These are phyloP conservation scores for Ogataea salicorniae DNA, from an alignment of 805 yeast species.

Conservation along the genomic window DNA sequence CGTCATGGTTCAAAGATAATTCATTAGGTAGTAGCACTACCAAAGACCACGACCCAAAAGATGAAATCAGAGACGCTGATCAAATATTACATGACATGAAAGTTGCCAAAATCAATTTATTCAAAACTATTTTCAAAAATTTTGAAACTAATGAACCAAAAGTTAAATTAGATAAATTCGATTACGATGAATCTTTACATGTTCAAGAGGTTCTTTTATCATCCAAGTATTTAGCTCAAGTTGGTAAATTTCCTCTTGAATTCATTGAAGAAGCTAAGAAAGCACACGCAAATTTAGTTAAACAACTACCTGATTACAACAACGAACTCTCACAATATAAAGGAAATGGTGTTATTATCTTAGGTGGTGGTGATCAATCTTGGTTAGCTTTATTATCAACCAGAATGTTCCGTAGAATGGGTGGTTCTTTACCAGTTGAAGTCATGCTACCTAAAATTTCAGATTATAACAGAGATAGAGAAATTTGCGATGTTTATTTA, in stretches of 20 bases:
- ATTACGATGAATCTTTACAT: slow-evolving; percentile 8
- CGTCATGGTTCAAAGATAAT: slow-evolving; percentile 18
- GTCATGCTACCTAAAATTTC: slow-evolving; percentile 36
- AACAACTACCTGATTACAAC: slow-evolving; percentile 35
- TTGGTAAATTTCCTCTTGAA: slow-evolving; percentile 16
- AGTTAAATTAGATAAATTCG: slow-evolving; percentile 14
- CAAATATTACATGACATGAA: slow-evolving; percentile 8
- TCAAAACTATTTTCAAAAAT: slow-evolving; percentile 16
- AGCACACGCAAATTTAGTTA: slow-evolving; percentile 30
- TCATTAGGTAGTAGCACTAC: not conserved
- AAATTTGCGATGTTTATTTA: slow-evolving; percentile 41
- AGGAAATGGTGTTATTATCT: slow-evolving; percentile 60
- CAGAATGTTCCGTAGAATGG: slow-evolving; percentile 41
- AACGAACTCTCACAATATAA: slow-evolving; percentile 28
- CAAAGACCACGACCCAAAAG: not conserved
- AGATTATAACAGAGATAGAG: slow-evolving; percentile 38
- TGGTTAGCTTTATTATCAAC: slow-evolving; percentile 56
- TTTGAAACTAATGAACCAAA: slow-evolving; percentile 19
- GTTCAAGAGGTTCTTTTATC: slow-evolving; percentile 4
- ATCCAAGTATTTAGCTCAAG: slow-evolving; percentile 5
- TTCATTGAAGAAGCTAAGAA: slow-evolving; percentile 28
- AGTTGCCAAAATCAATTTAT: slow-evolving; percentile 16
- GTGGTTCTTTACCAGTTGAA: slow-evolving; percentile 43
- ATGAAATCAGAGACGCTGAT: slow-evolving; percentile 3
- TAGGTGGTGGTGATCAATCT: slow-evolving; percentile 62